Evolutionary conservation across 192 early-diverging fungal species (phyloP).

Genomic region (Backusella tuberculispora): DNA sequence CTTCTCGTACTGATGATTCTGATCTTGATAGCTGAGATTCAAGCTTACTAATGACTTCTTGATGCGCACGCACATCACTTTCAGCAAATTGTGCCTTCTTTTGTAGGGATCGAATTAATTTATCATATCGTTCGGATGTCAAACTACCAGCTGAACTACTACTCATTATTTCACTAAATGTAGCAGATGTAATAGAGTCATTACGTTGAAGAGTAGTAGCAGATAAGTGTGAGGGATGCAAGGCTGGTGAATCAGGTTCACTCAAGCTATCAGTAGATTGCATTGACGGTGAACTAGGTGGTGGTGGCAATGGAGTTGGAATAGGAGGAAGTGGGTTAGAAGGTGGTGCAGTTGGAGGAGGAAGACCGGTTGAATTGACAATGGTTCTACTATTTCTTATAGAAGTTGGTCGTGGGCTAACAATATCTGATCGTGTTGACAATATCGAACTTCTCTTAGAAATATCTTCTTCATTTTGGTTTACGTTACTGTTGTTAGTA

Average conservation of each 20-base stretch:
- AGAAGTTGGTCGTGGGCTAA: not conserved
- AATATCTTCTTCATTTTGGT: conserved; percentile 1
- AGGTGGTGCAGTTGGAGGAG: conserved; percentile 38
- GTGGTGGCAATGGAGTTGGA: conserved; percentile 25
- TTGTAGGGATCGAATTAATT: conserved; percentile 34
- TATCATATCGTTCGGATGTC: conserved; percentile 35
- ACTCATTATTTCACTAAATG: conserved; percentile 24
- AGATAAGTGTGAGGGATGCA: not conserved
- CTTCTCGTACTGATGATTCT: conserved; percentile 44
- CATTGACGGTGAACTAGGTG: conserved; percentile 20
- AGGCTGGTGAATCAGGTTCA: conserved; percentile 18
- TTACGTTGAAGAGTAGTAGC: conserved; percentile 13
- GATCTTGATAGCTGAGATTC: conserved; percentile 50
- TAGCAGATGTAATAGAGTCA: conserved; percentile 19
- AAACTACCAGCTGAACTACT: not conserved
- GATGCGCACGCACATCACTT: conserved; percentile 42
- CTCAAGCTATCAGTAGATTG: not conserved
- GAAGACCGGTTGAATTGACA: conserved; percentile 5
- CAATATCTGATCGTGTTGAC: conserved; percentile 20
- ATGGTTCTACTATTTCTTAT: conserved; percentile 1
- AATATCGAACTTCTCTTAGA: not conserved
- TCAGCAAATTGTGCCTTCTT: conserved; percentile 36
- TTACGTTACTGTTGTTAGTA: not conserved
- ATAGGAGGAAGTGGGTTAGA: conserved; percentile 39
- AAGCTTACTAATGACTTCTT: conserved; percentile 48